These are phyloP conservation scores for Solanum medicagineum DNA, from an alignment of 257 asterid species.

Conservation along the genomic window DNA sequence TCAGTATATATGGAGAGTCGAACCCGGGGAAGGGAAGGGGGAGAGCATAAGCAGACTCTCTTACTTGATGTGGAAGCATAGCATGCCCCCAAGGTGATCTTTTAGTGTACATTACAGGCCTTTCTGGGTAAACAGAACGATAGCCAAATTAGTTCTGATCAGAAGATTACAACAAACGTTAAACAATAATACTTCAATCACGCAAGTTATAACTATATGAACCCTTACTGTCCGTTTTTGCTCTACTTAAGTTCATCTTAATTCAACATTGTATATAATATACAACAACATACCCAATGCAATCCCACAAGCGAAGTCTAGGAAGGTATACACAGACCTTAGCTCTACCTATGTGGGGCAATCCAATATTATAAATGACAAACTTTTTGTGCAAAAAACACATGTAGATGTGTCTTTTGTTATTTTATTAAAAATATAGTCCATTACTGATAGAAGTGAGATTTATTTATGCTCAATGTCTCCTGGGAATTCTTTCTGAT, in stretches of 20 bases:
- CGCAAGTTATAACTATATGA: not conserved
- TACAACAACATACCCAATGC: not conserved
- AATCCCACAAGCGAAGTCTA: not conserved
- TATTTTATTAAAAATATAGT: not conserved
- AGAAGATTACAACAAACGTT: not conserved
- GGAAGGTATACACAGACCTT: not conserved
- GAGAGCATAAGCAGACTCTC: not conserved
- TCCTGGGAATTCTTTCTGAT: not conserved
- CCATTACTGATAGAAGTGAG: not conserved
- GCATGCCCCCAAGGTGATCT: conserved; percentile 56
- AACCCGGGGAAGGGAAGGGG: not conserved
- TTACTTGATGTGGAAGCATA: conserved; percentile 76
- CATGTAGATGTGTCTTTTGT: not conserved
- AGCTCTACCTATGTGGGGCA: not conserved
- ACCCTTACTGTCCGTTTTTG: not conserved
- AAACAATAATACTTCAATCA: not conserved
- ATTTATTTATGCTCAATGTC: not conserved
- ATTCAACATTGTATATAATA: not conserved
- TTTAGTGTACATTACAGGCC: conserved; percentile 67
- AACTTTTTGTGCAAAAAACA: not conserved
- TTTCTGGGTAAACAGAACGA: conserved; percentile 35
- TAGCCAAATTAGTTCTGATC: not conserved
- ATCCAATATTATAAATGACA: not conserved
- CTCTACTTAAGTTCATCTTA: not conserved
- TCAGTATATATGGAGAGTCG: not conserved